These are phyloP conservation scores for Lagenidium giganteum DNA, from an alignment of 352 stramenopile species.

Conservation along the genomic window DNA sequence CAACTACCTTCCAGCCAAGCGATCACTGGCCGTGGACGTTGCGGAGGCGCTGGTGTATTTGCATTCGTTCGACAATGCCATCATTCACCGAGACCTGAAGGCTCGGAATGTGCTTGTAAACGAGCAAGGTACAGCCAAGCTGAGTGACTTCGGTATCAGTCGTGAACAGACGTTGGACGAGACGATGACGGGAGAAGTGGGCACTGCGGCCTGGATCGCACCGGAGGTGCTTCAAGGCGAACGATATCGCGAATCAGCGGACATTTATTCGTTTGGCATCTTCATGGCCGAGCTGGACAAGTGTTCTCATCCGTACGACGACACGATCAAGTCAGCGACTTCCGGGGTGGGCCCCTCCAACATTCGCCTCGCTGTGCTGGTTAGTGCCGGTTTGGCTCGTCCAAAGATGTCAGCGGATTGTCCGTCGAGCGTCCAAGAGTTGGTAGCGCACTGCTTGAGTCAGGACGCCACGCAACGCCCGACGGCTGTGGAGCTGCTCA, in stretches of 20 bases:
- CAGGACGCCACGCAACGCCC: conserved; percentile 13
- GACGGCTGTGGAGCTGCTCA: conserved; percentile 17
- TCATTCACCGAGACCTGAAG: conserved; percentile 9
- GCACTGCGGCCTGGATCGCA: conserved; percentile 32
- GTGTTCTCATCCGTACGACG: conserved; percentile 11
- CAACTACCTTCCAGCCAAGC: conserved; percentile 8
- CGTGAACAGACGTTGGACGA: conserved; percentile 15
- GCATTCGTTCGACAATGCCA: conserved; percentile 6
- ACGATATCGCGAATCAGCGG: conserved; percentile 24
- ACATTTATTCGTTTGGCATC: conserved; percentile 38
- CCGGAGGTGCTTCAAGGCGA: conserved; percentile 27
- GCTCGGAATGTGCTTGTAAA: conserved; percentile 9
- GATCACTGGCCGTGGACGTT: conserved; percentile 6
- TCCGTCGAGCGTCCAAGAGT: conserved; percentile 10
- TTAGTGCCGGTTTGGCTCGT: conserved; percentile 13
- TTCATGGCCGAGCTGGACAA: conserved; percentile 30
- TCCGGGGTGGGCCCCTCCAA: neutral
- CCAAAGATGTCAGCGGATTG: conserved; percentile 14
- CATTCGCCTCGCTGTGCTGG: conserved; percentile 26
- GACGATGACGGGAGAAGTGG: conserved; percentile 27
- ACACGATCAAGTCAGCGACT: conserved; percentile 2
- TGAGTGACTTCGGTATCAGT: conserved; percentile 31
- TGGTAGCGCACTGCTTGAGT: conserved; percentile 17
- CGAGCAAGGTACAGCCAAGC: conserved; percentile 10
- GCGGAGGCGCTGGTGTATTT: conserved; percentile 13